A percentile compares a stretch with the other conserved stretches of the same genome.
phyloP scores from a whole-genome alignment of 2,329 filamentous ascomycete species.

The Clarireedia paspali region DNA sequence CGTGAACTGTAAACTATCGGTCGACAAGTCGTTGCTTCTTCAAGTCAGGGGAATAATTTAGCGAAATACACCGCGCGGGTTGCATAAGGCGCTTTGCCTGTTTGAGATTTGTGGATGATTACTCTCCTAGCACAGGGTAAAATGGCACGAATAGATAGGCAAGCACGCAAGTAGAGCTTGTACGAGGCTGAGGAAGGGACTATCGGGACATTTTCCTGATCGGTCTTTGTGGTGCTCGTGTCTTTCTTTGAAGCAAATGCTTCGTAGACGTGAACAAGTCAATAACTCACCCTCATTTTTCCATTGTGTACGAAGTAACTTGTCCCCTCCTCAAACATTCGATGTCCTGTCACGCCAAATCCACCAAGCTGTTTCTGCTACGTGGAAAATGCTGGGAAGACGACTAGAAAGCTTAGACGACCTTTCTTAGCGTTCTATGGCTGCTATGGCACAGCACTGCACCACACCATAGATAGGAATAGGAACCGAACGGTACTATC shows the following conservation, averaged over 20 bases:
- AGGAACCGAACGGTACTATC: no score
- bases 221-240: not conserved
- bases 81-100: slow-evolving; percentile 6
- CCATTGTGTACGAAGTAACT: not conserved
- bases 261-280: no score
- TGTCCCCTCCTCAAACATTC: no score
- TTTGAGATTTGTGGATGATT: slow-evolving; percentile 1
- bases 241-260: no score
- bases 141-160: no score
- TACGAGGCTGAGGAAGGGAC: slow-evolving; percentile 7
- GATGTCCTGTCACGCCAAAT: no score
- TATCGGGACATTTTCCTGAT: not conserved
- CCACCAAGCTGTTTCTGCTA: no score
- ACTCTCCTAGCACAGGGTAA: not conserved
- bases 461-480: no score
- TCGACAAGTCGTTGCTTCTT: slow-evolving; percentile 23
- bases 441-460: no score
- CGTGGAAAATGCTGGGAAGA: no score
- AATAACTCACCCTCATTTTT: not conserved
- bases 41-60: slow-evolving; percentile 23
- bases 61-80: slow-evolving; percentile 12
- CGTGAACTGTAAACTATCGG: slow-evolving; percentile 12
- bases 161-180: not conserved
- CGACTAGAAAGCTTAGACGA: no score
- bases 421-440: no score